Base-by-base conservation (phyloP, 306 rosid genomes). In the Trichosanthes cucumerina region DNA sequence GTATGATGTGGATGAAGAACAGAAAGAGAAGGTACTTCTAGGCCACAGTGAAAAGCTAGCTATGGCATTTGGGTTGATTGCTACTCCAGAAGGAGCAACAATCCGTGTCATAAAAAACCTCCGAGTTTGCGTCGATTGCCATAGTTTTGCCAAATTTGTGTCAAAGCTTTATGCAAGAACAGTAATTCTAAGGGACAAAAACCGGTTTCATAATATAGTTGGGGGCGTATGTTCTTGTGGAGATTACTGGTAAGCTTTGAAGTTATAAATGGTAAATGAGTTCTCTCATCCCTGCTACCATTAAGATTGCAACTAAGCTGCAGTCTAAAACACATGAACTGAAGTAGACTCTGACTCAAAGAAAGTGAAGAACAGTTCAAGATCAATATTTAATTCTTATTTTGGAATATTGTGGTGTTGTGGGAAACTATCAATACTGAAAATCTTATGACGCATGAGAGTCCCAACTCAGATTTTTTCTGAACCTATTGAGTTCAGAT, bases 41-140 rank as follows among this genome's bases (percentile, higher is more conserved):
- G 87, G 90, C 79, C 98, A 93, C 75, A 91, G 97, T 59, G 97
- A 95, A 76, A 95, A 92, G 80, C 78, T 92, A 78, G 97, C 96
- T 33, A 75, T 91, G 89, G 88, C 90, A 68, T 92, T 92, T 80
- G 92, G 96, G 31, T 81, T 95, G 78, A 88, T 95, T 79, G 82
- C 92, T 75, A 81, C 86, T 41, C 70, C 89, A n/a, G 85, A 83
- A 82, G 84, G 86, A 56, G 44, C 24, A 28, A 80, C 91, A 26
- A 83, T 95, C 33, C 95, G 89, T 14, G 88, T 94, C 52, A 87
- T 94, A 39, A 94, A 94, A 79, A 95, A 91, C 73, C 96, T 92
- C 34, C 90, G 96, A 46, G 86, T 92, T 82, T 92, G 98, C 82
- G 96, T 91, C 65, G 98, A 95, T 82, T 92, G 98, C 82, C 97